A percentile compares a stretch with the other conserved stretches of the same genome.
Evolutionary conservation across 345 rosid species (phyloP).

Genomic region (Raphanus sativus): DNA sequence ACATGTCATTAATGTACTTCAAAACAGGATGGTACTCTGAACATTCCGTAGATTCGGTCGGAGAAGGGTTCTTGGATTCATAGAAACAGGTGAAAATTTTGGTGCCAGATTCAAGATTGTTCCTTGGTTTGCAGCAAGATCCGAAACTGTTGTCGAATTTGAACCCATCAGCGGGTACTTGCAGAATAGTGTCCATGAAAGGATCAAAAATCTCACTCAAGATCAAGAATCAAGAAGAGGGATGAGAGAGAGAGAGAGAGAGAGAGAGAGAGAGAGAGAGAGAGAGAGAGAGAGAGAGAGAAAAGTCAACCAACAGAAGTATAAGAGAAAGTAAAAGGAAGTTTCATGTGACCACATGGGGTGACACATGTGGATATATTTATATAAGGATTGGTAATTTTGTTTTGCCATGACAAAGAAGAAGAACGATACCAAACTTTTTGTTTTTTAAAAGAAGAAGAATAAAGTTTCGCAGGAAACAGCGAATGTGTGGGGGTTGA

Average conservation of each 20-base stretch:
- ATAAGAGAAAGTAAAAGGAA: not conserved
- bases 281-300: not conserved
- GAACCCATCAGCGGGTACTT: slow-evolving; percentile 24
- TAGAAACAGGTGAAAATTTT: slow-evolving; percentile 10
- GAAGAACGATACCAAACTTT: not conserved
- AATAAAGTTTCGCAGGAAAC: slow-evolving; percentile 32
- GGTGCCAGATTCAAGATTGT: slow-evolving; percentile 13
- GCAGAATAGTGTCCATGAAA: slow-evolving; percentile 35
- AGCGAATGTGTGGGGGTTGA: slow-evolving; percentile 17
- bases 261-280: not conserved
- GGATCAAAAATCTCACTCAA: not conserved
- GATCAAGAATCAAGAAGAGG: not conserved
- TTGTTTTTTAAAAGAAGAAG: no score
- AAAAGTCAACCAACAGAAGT: slow-evolving; percentile 19
- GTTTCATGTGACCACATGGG: slow-evolving; percentile 28
- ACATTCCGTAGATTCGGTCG: slow-evolving; percentile 22
- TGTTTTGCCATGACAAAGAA: slow-evolving; percentile 5
- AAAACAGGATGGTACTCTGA: slow-evolving; percentile 30
- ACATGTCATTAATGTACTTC: not conserved
- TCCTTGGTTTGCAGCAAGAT: slow-evolving; percentile 32
- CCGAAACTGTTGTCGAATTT: slow-evolving; percentile 24
- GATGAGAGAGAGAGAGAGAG: not conserved
- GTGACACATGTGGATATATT: not conserved
- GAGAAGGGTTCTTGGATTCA: slow-evolving; percentile 11
- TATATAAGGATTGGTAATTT: not conserved